These are phyloP conservation scores for Orychophragmus violaceus DNA, from an alignment of 345 rosid species.

Conservation along the genomic window DNA sequence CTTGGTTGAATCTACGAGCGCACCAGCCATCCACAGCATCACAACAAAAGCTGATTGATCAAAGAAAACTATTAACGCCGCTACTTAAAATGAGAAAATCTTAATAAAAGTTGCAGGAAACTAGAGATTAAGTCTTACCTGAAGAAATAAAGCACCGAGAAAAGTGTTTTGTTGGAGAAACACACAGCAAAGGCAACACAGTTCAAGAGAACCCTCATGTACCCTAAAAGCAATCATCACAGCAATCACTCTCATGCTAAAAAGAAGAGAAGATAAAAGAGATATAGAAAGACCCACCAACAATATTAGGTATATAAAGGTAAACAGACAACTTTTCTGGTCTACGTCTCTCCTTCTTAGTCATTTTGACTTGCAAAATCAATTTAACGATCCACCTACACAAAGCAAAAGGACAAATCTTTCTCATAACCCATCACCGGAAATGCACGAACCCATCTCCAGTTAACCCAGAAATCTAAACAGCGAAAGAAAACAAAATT, in stretches of 20 bases:
- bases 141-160: slow-evolving; percentile 67
- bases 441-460: slow-evolving; percentile 1
- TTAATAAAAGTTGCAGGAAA: neutral
- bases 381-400: slow-evolving; percentile 18
- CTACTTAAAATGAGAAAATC: neutral
- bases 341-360: slow-evolving; percentile 47
- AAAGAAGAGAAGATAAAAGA: neutral
- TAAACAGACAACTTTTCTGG: slow-evolving; percentile 65
- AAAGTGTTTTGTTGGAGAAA: slow-evolving; percentile 70
- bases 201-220: slow-evolving; percentile 72
- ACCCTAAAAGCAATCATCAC: slow-evolving; percentile 42
- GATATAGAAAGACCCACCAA: slow-evolving; percentile 50
- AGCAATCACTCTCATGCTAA: neutral
- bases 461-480: neutral
- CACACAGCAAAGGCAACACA: slow-evolving; percentile 80
- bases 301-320: slow-evolving; percentile 80
- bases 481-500: neutral
- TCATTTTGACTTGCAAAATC: slow-evolving; percentile 38
- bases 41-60: slow-evolving; percentile 72
- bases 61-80: neutral
- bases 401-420: neutral
- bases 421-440: slow-evolving; percentile 4
- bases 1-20: slow-evolving; percentile 95
- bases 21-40: slow-evolving; percentile 99
- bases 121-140: slow-evolving; percentile 35